Conservation (phyloP, 495 filamentous ascomycete species). For the Trichocladium uniseriatum region DNA sequence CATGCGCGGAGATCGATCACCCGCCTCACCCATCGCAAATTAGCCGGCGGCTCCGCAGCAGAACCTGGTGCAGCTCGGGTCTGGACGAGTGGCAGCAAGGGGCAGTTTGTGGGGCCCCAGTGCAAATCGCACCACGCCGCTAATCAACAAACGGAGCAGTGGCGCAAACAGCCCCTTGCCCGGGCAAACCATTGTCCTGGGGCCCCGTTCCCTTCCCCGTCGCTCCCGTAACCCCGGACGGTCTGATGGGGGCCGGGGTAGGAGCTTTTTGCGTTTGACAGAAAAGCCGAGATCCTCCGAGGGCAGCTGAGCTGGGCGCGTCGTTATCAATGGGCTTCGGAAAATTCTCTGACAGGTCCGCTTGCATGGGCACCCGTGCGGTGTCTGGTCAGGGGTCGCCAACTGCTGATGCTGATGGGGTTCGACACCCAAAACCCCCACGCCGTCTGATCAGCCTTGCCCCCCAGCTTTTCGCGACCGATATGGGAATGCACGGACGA, state of each 20-base stretch:
- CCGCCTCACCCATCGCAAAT: slow-evolving; percentile 12
- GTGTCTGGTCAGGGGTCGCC: not conserved
- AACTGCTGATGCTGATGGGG: not conserved
- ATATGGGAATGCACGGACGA: no score
- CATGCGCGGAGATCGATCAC: slow-evolving; percentile 21
- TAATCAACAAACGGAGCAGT: not conserved
- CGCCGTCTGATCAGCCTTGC: slow-evolving; percentile 6
- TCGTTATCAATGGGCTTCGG: not conserved
- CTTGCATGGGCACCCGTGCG: not conserved
- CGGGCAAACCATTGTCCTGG: slow-evolving; percentile 15
- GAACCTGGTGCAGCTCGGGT: slow-evolving; percentile 7
- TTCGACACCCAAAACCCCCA: slow-evolving; percentile 7
- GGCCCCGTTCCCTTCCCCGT: not conserved
- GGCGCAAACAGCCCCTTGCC: not conserved
- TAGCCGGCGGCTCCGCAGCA: slow-evolving; percentile 24
- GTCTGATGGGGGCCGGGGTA: no score
- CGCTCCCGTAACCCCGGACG: not conserved
- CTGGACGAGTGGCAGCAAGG: slow-evolving; percentile 1
- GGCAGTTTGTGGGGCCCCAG: slow-evolving; percentile 6
- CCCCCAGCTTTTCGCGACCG: not conserved
- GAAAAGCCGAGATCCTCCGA: slow-evolving; percentile 1
- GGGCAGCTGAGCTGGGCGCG: not conserved
- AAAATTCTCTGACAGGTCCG: slow-evolving; percentile 1
- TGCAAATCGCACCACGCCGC: not conserved
- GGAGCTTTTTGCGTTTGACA: not conserved